Evolutionary conservation across 352 stramenopile genomes (phyloP).

Genomic region (Pythium aquatile): DNA sequence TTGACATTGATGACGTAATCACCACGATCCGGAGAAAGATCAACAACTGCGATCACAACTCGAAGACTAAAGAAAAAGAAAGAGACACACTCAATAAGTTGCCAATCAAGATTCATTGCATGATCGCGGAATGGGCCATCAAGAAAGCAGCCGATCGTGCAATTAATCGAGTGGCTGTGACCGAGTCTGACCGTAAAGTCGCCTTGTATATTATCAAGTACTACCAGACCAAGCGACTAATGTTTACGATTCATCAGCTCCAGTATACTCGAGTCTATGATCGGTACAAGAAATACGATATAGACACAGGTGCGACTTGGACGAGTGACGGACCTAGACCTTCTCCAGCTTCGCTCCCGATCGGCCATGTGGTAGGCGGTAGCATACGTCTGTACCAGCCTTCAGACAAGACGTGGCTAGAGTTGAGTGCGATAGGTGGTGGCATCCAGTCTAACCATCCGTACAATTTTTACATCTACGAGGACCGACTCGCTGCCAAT

Average conservation of each 20-base stretch:
- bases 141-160: background rate
- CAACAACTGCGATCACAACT: too few relatives aligned
- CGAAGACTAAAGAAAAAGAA: too few relatives aligned
- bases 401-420: background rate
- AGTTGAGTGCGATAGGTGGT: background rate
- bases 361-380: background rate
- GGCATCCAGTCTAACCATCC: slow-evolving; percentile 1
- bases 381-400: background rate
- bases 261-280: background rate
- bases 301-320: background rate
- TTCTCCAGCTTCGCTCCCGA: background rate
- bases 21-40: too few relatives aligned
- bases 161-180: background rate
- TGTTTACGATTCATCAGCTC: background rate
- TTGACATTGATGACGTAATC: too few relatives aligned
- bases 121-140: slow-evolving; percentile 3
- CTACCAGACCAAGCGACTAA: background rate
- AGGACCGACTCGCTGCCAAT: background rate
- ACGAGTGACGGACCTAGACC: background rate
- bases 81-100: too few relatives aligned
- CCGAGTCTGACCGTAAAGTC: too few relatives aligned
- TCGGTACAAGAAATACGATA: background rate
- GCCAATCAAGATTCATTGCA: too few relatives aligned
- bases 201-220: background rate
- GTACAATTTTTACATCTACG: slow-evolving; percentile 1